These are phyloP conservation scores for Tephrocybe sp. DNA, from an alignment of 768 basidiomycete genomes.

Conservation along the genomic window DNA sequence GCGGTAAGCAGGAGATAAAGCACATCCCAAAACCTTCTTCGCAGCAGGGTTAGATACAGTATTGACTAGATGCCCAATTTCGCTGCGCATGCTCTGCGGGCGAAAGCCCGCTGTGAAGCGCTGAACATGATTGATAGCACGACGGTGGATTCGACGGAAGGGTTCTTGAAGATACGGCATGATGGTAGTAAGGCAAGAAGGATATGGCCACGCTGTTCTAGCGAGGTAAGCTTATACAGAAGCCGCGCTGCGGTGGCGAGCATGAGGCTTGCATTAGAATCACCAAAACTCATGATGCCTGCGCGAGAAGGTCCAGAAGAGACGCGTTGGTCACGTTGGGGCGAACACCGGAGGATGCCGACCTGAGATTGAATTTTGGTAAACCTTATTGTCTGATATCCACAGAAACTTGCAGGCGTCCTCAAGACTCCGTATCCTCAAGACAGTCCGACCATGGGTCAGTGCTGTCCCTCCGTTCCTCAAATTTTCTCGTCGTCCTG, in stretches of 20 bases:
- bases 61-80: slow-evolving; percentile 65
- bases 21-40: slow-evolving; percentile 62
- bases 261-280: not conserved
- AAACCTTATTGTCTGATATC: slow-evolving; percentile 52
- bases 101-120: slow-evolving; percentile 46
- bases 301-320: not conserved
- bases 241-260: slow-evolving; percentile 10
- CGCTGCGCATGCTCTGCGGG: slow-evolving; percentile 63
- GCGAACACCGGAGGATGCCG: slow-evolving; percentile 27
- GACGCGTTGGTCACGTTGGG: slow-evolving; percentile 8
- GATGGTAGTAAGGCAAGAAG: slow-evolving; percentile 18
- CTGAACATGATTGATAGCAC: slow-evolving; percentile 39
- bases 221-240: not conserved
- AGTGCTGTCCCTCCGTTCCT: slow-evolving; percentile 37
- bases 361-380: slow-evolving; percentile 33
- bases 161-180: slow-evolving; percentile 40
- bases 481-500: slow-evolving; percentile 11
- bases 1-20: not conserved
- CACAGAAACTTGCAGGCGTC: slow-evolving; percentile 49
- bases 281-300: not conserved
- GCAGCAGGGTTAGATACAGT: slow-evolving; percentile 54
- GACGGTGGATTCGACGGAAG: slow-evolving; percentile 32
- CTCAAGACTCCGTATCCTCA: slow-evolving; percentile 59
- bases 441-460: slow-evolving; percentile 78
- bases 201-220: slow-evolving; percentile 7